A percentile compares a stretch with the other conserved stretches of the same genome.
These are phyloP conservation scores for Xylariaceae sp. DNA, from an alignment of 2,329 filamentous ascomycete genomes.

Conservation along the genomic window DNA sequence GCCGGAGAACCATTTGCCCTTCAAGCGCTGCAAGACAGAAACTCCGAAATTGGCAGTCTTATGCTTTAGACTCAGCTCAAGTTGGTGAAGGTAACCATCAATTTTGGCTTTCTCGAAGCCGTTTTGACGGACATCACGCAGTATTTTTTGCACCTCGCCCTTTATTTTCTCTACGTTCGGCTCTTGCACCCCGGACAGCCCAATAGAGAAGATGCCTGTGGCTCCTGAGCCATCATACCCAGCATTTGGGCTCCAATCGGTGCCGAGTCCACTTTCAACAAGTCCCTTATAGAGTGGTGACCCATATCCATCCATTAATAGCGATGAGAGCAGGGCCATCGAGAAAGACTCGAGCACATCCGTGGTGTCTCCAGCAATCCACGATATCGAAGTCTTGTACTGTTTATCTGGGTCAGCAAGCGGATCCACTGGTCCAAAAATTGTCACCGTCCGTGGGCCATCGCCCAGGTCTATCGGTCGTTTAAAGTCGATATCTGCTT, in stretches of 20 bases:
- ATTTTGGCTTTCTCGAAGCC: constrained; percentile 92
- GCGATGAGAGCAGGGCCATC: constrained; percentile 75
- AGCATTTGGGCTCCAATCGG: constrained; percentile 92
- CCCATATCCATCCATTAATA: constrained; percentile 92
- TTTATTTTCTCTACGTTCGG: constrained; percentile 78
- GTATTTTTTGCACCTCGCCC: constrained; percentile 70
- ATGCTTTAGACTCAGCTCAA: constrained; percentile 92
- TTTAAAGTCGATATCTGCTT: constrained; percentile 73
- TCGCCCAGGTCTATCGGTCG: constrained; percentile 70
- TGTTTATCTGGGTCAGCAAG: constrained; percentile 85
- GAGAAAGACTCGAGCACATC: constrained; percentile 89
- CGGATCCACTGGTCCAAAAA: constrained; percentile 83
- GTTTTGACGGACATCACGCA: constrained; percentile 69
- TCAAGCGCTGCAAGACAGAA: constrained; percentile 82
- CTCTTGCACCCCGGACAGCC: constrained; percentile 85
- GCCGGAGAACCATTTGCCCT: constrained; percentile 94
- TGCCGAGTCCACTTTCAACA: constrained; percentile 86
- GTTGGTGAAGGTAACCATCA: constrained; percentile 88
- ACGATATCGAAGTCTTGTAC: constrained; percentile 91
- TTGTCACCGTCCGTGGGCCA: constrained; percentile 69
- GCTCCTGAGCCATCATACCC: constrained; percentile 83
- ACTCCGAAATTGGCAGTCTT: constrained; percentile 96
- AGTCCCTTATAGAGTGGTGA: constrained; percentile 89
- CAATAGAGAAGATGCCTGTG: constrained; percentile 84
- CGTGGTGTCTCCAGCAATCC: constrained; percentile 82